These are phyloP conservation scores for Gilbertella persicaria DNA, from an alignment of 371 early-diverging fungal species.

Conservation along the genomic window DNA sequence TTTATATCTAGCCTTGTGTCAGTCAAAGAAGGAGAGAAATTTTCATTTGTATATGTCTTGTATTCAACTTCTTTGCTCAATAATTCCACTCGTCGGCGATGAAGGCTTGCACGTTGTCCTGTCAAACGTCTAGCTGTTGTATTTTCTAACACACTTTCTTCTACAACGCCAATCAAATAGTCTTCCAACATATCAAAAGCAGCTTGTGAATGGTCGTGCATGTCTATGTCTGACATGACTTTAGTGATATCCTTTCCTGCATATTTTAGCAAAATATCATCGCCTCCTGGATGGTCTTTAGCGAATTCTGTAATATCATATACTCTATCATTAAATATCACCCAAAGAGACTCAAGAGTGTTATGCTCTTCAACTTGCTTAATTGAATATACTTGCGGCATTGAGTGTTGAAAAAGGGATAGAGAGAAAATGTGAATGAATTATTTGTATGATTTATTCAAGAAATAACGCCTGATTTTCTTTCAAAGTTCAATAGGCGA, in stretches of 20 bases:
- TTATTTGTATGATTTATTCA: no score
- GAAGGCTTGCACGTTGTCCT: slow-evolving; percentile 17
- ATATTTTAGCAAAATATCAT: slow-evolving; percentile 74
- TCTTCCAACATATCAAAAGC: slow-evolving; percentile 87
- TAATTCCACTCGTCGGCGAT: slow-evolving; percentile 22
- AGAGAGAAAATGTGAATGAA: neutral
- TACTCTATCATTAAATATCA: slow-evolving; percentile 72
- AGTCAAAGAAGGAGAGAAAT: slow-evolving; percentile 50
- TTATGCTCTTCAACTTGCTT: slow-evolving; percentile 76
- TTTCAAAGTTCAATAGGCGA: no score
- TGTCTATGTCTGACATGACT: slow-evolving; percentile 71
- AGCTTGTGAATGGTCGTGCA: slow-evolving; percentile 81
- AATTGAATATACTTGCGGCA: slow-evolving; percentile 37
- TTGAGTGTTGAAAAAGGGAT: neutral
- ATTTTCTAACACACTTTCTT: slow-evolving; percentile 5
- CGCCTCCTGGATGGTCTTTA: slow-evolving; percentile 83
- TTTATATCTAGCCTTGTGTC: slow-evolving; percentile 49
- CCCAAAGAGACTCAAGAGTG: slow-evolving; percentile 66
- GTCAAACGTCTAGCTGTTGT: slow-evolving; percentile 5
- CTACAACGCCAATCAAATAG: slow-evolving; percentile 73
- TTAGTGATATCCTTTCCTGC: slow-evolving; percentile 74
- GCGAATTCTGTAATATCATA: slow-evolving; percentile 88
- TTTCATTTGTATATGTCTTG: slow-evolving; percentile 44
- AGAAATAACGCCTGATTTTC: no score
- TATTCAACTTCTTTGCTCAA: slow-evolving; percentile 28